phyloP scores from a whole-genome alignment of 164 flowering plant species.

The Macadamia integrifolia region DNA sequence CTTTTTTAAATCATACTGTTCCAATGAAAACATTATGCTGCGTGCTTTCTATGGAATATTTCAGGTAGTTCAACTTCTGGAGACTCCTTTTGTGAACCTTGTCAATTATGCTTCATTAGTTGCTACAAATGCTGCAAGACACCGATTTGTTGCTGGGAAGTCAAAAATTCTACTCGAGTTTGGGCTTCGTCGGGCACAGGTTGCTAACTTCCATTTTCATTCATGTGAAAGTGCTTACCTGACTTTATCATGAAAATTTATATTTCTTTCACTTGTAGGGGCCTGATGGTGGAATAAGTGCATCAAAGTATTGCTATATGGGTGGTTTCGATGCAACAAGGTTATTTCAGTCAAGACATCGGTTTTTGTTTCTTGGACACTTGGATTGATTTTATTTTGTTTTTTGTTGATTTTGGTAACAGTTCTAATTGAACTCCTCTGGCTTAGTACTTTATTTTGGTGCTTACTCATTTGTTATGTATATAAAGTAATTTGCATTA shows the following conservation, averaged over 20 bases:
- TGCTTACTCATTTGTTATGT: not conserved
- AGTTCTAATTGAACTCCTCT: not conserved
- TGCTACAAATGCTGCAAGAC: constrained; percentile 98
- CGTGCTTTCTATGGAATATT: constrained; percentile 7
- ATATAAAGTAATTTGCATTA: not conserved
- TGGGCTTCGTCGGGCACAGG: constrained; percentile 98
- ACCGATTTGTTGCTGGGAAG: constrained; percentile 93
- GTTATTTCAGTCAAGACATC: constrained; percentile 24
- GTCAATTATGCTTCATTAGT: constrained; percentile 91
- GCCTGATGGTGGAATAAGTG: constrained; percentile 95
- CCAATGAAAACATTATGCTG: not conserved
- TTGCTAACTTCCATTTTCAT: constrained; percentile 17
- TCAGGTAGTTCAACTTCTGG: constrained; percentile 87
- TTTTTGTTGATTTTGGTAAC: not conserved
- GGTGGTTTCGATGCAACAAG: constrained; percentile 99
- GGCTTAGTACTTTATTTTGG: not conserved
- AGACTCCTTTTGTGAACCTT: constrained; percentile 89
- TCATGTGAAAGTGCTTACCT: constrained; percentile 1
- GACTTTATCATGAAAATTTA: constrained; percentile 4
- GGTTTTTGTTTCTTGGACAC: not conserved
- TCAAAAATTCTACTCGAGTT: constrained; percentile 83
- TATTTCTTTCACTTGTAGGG: constrained; percentile 49
- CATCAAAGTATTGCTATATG: constrained; percentile 86
- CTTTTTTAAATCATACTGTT: not conserved
- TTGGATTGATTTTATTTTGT: not conserved